Evolutionary conservation across 1,284 basidiomycete species (phyloP), one percentile per base, ranked within the genome.

Genomic region (Ustilago lituana): DNA sequence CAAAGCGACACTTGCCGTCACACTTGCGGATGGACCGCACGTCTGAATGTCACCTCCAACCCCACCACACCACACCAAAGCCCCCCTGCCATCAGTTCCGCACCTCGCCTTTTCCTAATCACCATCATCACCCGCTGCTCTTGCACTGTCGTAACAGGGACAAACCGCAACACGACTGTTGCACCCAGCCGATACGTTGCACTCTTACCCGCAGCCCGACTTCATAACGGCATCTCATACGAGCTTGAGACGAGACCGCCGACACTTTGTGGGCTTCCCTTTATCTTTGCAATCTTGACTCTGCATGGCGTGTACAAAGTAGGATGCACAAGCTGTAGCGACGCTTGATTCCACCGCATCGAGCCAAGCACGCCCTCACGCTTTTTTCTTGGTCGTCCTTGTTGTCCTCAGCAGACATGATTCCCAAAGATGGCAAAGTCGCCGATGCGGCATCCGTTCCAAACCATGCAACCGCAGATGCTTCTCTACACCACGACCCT

Each of bases 321-420:
- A 52, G 36, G 39, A 47, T 35, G 46, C 50, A 50, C 51, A 45
- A 64, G 45, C 46, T 50, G 46, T 40, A 50, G 36, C 55, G 46
- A 54, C 51, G 41, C 62, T 64, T 45, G 45, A 10, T 37, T 46
- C 41, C 32, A 22, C 29, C 36, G 49, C 44, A 43, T 32, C 48
- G 17, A 33, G 27, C 23, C 19, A 31, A 50, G 38, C 36, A 38
- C 36, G 26, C 2, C 45, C 26, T 32, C 23, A 20, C 29, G 10
- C 33, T 36, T 38, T 27, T 9, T 3, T 8, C 14, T 17, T 7
- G 5, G 33, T 6, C 39, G 17, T 19, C 36, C n/a, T n/a, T 37
- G 5, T 14, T 33, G 17, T 17, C 29, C 5, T 6, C 7, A 12
- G 22, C 46, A 39, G 26, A 46, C 15, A 65, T 65, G 56, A 20